Evolutionary conservation across 2,329 filamentous ascomycete species (phyloP), one percentile per base, ranked within the genome.

Genomic region (Trichoderma endophyticum): DNA sequence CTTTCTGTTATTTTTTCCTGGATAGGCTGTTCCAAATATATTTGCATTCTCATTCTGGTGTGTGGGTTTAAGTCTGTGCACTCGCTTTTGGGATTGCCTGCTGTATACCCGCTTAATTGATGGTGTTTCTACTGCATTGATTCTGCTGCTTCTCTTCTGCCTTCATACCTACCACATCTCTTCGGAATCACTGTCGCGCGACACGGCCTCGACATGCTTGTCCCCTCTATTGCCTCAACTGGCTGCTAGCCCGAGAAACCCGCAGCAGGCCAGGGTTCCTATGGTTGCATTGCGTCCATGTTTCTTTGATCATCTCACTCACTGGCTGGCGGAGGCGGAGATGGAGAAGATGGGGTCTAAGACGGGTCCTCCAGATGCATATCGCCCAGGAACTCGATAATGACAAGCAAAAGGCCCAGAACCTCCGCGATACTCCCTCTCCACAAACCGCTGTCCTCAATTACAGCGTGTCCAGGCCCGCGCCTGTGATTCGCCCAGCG

Each of bases 401-500:
- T 54, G 11, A 32, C 11, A 43, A 6, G 18, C 26, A 68, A 59
- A 43, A 59, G 24, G 43, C 2, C 21, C 21, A 36, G 11, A n/a
- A 18, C 30, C 65, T 48, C 54, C 4, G 54, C 54, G 26, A 60
- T 30, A 28, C 26, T 54, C 0, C 24, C 24, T 64, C 64, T 56
- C 64, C 64, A 34, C 51, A 56, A 6, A 39, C 21, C 24, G 32
- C 65, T 8, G 15, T 43, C 18, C 24, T 39, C 18, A 18, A 48
- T 57, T n/a, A 15, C 28, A 12, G 64, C 72, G 72, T 74, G 72
- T 62, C 21, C 18, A 24, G 24, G 61, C 43, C 36, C 14, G 30
- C 18, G 28, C 14, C 26, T 36, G 5, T 74, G 69, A 74, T 73
- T 74, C 72, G 73, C 36, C 36, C 32, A n/a, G 4, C 4, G 3